phyloP scores from a whole-genome alignment of 164 flowering plant genomes.

The Akebia trifoliata region DNA sequence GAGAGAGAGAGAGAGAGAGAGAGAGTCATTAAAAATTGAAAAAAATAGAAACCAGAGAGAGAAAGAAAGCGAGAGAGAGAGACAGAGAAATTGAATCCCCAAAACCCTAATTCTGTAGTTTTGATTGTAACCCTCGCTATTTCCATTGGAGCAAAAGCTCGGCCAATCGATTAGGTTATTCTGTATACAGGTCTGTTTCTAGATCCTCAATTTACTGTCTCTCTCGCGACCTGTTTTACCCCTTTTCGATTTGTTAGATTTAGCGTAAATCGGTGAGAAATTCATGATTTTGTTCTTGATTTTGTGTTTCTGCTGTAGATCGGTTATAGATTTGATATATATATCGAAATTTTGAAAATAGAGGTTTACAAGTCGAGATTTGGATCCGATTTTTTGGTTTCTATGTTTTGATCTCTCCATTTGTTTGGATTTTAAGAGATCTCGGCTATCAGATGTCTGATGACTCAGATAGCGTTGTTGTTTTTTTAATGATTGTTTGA shows the following conservation, averaged over 20 bases:
- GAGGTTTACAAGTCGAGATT: conserved; percentile 4
- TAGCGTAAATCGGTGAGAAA: not conserved
- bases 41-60: not conserved
- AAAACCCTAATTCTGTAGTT: conserved; percentile 12
- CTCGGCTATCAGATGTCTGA: not conserved
- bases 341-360: not conserved
- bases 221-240: not conserved
- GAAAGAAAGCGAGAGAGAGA: not conserved
- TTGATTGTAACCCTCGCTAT: not conserved
- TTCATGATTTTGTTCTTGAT: not conserved
- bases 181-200: conserved; percentile 2
- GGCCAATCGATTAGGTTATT: not conserved
- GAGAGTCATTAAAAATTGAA: not conserved
- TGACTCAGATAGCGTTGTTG: not conserved
- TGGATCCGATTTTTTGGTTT: not conserved
- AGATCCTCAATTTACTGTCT: not conserved
- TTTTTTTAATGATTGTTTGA: not conserved
- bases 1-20: conserved; percentile 6
- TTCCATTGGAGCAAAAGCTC: not conserved
- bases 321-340: not conserved
- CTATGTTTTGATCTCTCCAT: not conserved
- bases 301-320: conserved; percentile 1
- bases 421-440: conserved; percentile 2
- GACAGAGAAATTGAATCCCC: conserved; percentile 4
- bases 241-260: conserved; percentile 2